These are phyloP conservation scores for Paraleonurus japonicus DNA, from an alignment of 257 asterid species.

Conservation along the genomic window DNA sequence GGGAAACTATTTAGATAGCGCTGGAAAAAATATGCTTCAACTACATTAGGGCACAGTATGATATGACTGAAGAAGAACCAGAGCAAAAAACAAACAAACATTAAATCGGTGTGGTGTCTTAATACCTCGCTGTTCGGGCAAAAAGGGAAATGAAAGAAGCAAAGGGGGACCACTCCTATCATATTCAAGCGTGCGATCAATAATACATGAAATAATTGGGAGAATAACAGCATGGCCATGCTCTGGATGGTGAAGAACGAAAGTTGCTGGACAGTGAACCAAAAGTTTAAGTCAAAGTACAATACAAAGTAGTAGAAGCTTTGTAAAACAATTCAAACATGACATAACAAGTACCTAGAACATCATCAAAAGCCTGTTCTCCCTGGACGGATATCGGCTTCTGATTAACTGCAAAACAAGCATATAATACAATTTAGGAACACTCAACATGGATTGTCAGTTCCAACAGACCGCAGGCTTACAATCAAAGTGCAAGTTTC, in stretches of 20 bases:
- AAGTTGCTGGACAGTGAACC: conserved; percentile 69
- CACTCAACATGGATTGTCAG: conserved; percentile 2
- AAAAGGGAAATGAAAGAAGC: conserved; percentile 91
- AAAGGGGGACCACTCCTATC: conserved; percentile 69
- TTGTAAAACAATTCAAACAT: conserved; percentile 8
- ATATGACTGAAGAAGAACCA: conserved; percentile 1
- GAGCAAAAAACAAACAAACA: neutral
- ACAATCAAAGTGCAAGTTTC: neutral
- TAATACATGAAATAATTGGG: conserved; percentile 91
- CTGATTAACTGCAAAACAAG: conserved; percentile 74
- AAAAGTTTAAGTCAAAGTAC: conserved; percentile 26
- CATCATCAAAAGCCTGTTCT: conserved; percentile 90
- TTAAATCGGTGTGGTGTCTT: conserved; percentile 16
- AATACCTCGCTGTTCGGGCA: conserved; percentile 79
- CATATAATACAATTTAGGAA: conserved; percentile 16
- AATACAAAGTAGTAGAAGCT: conserved; percentile 22
- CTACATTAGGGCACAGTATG: neutral
- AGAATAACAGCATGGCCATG: conserved; percentile 95
- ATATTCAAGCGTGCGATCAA: conserved; percentile 79
- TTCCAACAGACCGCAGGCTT: conserved; percentile 10
- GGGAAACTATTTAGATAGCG: neutral
- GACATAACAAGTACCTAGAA: conserved; percentile 58
- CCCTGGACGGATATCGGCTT: conserved; percentile 80
- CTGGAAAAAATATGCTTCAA: neutral
- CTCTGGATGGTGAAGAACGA: conserved; percentile 98